Conservation (phyloP, 2,329 filamentous ascomycete species). For the Penicillium sp. region DNA sequence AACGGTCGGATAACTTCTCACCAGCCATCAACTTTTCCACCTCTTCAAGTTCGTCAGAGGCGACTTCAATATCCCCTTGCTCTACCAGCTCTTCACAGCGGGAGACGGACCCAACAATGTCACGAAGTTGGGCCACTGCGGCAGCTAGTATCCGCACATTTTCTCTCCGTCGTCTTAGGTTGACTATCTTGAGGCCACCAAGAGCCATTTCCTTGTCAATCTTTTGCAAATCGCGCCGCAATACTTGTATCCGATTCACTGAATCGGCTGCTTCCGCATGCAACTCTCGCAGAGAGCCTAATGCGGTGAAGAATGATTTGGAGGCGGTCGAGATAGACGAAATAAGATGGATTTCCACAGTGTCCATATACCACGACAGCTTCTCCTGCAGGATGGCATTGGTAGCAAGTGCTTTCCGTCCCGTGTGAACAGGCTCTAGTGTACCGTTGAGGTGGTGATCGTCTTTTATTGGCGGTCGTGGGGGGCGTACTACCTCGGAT, state of each 20-base stretch:
- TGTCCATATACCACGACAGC: conserved; percentile 99
- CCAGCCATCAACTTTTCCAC: conserved; percentile 80
- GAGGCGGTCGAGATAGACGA: conserved; percentile 94
- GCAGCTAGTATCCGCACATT: conserved; percentile 80
- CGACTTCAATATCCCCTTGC: conserved; percentile 75
- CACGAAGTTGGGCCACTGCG: conserved; percentile 76
- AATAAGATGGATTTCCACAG: conserved; percentile 94
- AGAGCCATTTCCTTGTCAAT: conserved; percentile 85
- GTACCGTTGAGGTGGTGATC: conserved; percentile 57
- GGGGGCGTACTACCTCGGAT: conserved; percentile 84
- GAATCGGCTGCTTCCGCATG: conserved; percentile 91
- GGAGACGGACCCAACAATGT: conserved; percentile 71
- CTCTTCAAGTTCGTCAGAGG: conserved; percentile 71
- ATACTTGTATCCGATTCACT: conserved; percentile 75
- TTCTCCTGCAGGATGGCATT: conserved; percentile 98
- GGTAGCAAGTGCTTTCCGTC: conserved; percentile 82
- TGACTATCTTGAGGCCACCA: conserved; percentile 79
- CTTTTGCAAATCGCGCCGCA: conserved; percentile 74
- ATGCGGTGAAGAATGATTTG: conserved; percentile 89
- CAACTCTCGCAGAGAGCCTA: conserved; percentile 85
- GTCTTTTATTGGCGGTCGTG: conserved; percentile 53
- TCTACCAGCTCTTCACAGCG: conserved; percentile 80
- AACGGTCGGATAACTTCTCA: conserved; percentile 48
- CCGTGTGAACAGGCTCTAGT: conserved; percentile 53
- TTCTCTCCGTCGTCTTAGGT: conserved; percentile 74